Percentiles rank a stretch among this genome's conserved stretches.
Evolutionary conservation across 2,329 filamentous ascomycete genomes (phyloP).

Genomic region (Colletotrichum kahawae): DNA sequence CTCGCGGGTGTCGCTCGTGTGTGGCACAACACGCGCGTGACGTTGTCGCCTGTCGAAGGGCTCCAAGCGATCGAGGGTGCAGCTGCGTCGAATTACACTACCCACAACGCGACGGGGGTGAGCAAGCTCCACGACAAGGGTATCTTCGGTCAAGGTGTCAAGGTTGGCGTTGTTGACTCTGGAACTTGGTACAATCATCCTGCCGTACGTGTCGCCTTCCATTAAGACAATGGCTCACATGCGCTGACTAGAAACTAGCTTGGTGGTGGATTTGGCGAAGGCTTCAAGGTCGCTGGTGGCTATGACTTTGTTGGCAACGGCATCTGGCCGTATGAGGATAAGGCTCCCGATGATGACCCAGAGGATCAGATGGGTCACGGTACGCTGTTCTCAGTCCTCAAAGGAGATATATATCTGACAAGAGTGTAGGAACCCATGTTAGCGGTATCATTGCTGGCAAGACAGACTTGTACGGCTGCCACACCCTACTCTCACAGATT

Average conservation of each 20-base stretch:
- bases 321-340: constrained; percentile 19
- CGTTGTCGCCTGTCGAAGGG: not conserved
- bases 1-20: constrained; percentile 40
- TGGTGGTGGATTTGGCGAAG: constrained; percentile 51
- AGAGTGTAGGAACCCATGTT: constrained; percentile 40
- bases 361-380: constrained; percentile 30
- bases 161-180: constrained; percentile 43
- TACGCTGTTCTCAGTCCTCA: constrained; percentile 17
- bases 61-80: not conserved
- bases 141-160: constrained; percentile 40
- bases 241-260: constrained; percentile 31
- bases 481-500: no score
- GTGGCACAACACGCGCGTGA: constrained; percentile 30
- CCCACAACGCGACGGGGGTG: constrained; percentile 42
- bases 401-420: not conserved
- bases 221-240: not conserved
- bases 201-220: constrained; percentile 33
- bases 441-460: constrained; percentile 35
- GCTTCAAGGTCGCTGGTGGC: constrained; percentile 48
- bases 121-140: constrained; percentile 40
- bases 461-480: constrained; percentile 18
- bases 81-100: constrained; percentile 34
- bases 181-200: constrained; percentile 44
- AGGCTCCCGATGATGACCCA: constrained; percentile 27
- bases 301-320: constrained; percentile 48